A percentile compares a stretch with the other conserved stretches of the same genome.
phyloP scores from a whole-genome alignment of 2,329 filamentous ascomycete species.

The Cyclaneusma minus region DNA sequence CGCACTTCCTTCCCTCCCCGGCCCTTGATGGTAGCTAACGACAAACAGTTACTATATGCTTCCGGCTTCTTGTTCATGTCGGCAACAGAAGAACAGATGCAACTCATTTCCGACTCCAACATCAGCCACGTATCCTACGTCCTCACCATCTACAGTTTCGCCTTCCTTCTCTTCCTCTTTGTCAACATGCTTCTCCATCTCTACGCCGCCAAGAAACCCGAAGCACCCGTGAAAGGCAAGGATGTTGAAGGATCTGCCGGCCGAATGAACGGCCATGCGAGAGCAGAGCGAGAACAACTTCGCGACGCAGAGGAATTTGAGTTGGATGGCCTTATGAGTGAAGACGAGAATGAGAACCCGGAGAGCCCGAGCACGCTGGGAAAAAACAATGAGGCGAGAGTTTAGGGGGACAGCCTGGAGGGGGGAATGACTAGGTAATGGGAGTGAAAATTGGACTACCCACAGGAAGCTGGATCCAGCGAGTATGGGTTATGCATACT shows the following conservation, averaged over 20 bases:
- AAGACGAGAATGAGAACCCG: slow-evolving; percentile 55
- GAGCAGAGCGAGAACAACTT: slow-evolving; percentile 39
- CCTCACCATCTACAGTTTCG: slow-evolving; percentile 77
- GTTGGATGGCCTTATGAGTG: slow-evolving; percentile 76
- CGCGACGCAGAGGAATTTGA: slow-evolving; percentile 87
- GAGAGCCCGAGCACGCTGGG: slow-evolving; percentile 33
- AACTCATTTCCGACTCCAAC: slow-evolving; percentile 52
- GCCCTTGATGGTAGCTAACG: slow-evolving; percentile 14
- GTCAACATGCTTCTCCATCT: slow-evolving; percentile 72
- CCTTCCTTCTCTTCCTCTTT: slow-evolving; percentile 84
- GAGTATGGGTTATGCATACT: too few relatives aligned
- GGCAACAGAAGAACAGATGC: slow-evolving; percentile 93
- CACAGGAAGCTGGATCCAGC: too few relatives aligned
- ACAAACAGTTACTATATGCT: slow-evolving; percentile 62
- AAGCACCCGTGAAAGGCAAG: slow-evolving; percentile 21
- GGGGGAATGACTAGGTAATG: too few relatives aligned
- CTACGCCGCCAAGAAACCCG: slow-evolving; percentile 47
- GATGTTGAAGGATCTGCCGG: slow-evolving; percentile 12
- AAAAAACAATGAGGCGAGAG: slow-evolving; percentile 23
- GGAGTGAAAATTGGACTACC: too few relatives aligned
- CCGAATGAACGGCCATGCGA: slow-evolving; percentile 19
- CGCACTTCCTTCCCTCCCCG: too few relatives aligned
- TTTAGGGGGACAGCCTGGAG: slow-evolving; percentile 1
- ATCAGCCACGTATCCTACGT: slow-evolving; percentile 88
- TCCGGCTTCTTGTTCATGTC: slow-evolving; percentile 96